phyloP scores from a whole-genome alignment of 192 early-diverging fungal species.

The Tieghemiomyces parasiticus region DNA sequence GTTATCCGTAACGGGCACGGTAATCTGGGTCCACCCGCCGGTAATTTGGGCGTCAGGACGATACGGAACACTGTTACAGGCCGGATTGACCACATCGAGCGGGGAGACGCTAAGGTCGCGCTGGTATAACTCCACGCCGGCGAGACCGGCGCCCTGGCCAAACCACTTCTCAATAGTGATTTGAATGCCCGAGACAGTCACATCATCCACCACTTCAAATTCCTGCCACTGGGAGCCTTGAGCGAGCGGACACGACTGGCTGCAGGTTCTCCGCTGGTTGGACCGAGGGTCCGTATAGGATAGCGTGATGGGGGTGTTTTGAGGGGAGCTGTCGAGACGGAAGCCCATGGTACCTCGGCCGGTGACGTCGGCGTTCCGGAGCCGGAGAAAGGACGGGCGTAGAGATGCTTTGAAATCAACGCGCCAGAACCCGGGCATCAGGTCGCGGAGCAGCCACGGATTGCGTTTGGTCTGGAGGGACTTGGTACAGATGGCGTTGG shows the following conservation, averaged over 20 bases:
- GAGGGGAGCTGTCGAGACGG: constrained; percentile 38
- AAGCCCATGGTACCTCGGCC: constrained; percentile 50
- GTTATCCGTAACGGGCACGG: constrained; percentile 20
- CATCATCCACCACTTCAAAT: constrained; percentile 27
- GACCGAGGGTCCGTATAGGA: constrained; percentile 47
- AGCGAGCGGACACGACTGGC: constrained; percentile 23
- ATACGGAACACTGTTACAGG: background rate
- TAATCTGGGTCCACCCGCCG: constrained; percentile 21
- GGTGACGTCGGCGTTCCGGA: constrained; percentile 40
- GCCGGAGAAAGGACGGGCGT: constrained; percentile 44
- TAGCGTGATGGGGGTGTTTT: constrained; percentile 38
- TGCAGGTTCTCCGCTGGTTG: constrained; percentile 18
- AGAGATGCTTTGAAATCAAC: constrained; percentile 35
- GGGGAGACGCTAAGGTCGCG: constrained; percentile 15
- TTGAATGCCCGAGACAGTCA: constrained; percentile 32
- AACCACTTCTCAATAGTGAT: constrained; percentile 42
- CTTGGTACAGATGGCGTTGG: constrained; percentile 30
- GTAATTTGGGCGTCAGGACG: constrained; percentile 2
- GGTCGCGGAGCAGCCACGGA: constrained; percentile 55
- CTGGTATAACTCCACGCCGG: constrained; percentile 29
- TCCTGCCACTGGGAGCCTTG: constrained; percentile 25
- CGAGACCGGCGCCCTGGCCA: constrained; percentile 30
- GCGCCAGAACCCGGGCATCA: constrained; percentile 51
- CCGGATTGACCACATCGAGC: background rate
- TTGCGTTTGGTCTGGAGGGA: constrained; percentile 18